Conservation (phyloP, 495 filamentous ascomycete species). For the Penicillium chermesinum region DNA sequence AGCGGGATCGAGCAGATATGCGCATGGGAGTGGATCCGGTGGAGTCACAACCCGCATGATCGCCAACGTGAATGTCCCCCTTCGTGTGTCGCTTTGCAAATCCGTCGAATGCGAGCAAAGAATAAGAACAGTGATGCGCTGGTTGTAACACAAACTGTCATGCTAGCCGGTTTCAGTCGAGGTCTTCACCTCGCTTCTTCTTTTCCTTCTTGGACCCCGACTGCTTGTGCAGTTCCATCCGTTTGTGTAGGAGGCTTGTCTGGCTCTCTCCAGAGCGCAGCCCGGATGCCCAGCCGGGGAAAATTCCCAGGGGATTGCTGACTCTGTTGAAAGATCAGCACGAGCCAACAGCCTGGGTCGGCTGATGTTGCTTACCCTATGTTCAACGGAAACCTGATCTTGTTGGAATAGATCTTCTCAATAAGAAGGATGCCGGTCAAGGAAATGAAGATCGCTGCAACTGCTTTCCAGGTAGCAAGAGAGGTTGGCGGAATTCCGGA, state of each 20-base stretch:
- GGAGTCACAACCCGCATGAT: background rate
- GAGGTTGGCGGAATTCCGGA: slow-evolving; percentile 2
- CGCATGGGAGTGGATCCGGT: slow-evolving; percentile 7
- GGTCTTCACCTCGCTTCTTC: background rate
- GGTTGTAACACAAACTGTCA: background rate
- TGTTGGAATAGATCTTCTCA: slow-evolving; percentile 2
- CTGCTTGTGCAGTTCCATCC: slow-evolving; percentile 1
- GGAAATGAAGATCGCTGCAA: background rate
- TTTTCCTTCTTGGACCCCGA: background rate
- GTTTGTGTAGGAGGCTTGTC: background rate
- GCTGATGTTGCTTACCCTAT: background rate
- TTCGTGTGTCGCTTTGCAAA: too few relatives aligned
- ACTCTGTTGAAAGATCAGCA: background rate
- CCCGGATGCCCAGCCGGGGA: slow-evolving; percentile 1
- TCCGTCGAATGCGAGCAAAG: too few relatives aligned
- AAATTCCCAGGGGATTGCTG: background rate
- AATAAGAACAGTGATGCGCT: background rate
- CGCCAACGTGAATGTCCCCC: too few relatives aligned
- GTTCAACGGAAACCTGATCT: background rate
- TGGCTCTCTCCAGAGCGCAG: slow-evolving; percentile 4
- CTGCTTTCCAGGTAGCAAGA: background rate
- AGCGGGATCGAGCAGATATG: slow-evolving; percentile 26
- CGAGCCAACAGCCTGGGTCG: background rate
- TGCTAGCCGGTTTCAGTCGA: background rate
- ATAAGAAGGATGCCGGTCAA: slow-evolving; percentile 2